Evolutionary conservation across 2,329 filamentous ascomycete genomes (phyloP), one percentile per base, ranked within the genome.

Genomic region (Coniochaeta sp.): DNA sequence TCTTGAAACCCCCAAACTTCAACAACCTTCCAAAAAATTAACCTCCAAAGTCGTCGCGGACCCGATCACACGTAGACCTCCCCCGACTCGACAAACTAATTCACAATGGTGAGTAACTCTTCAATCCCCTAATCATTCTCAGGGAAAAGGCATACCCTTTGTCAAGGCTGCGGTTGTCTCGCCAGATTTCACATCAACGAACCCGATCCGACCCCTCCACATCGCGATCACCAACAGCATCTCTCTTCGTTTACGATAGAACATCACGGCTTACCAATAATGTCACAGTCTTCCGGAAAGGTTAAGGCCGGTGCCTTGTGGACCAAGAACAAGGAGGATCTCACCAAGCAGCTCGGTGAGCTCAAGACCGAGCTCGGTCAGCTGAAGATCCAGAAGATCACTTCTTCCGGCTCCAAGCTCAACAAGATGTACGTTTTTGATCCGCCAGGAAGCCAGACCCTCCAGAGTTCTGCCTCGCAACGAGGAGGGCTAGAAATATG

Each of bases 321-420:
- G 95, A 88, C 87, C 84, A 99, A 99, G 91, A 93, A 86, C 89
- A 98, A 98, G 89, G 91, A 96, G 76, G 96, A 99, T 74, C 86
- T 99, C 80, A 86, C 87, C 77, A 96, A 95, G 87, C 92, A 96
- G 81, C 88, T 97, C 76, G 88, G 87, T 73, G 92, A 96, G 81
- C 85, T 96, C 77, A 96, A 97, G 90, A 87, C 89, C 68, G 96
- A 99, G 85, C 88, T 99, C 71, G 90, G 91, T 76, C 89, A 93
- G 83, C 87, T 99, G 75, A 90, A 95, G 78, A 96, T 96, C 77
- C 93, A 97, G 85, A 98, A 99, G 89, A 93, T 99, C 77, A 85
- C 92, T 75, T 96, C 93, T 73, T 92, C 91, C 71, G 89, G 91
- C 75, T 90, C 90, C 76, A 99, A 99, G 88, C 88, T 98, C 77